Conservation (phyloP, 169 alveolate genomes). For the Babesia divergens region DNA sequence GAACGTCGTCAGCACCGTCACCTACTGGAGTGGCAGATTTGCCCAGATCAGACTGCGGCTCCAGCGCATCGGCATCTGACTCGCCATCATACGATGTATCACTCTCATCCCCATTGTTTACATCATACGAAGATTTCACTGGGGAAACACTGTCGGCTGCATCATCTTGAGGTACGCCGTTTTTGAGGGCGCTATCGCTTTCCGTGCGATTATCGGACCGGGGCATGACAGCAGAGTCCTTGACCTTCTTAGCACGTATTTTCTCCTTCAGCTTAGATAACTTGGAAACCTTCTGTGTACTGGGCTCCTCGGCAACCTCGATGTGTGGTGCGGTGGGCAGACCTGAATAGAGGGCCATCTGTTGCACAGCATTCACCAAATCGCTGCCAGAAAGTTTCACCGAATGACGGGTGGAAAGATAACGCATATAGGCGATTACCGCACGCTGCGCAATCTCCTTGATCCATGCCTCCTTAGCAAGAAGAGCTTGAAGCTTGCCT, state of each 20-base stretch:
- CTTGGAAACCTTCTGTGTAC: conserved; percentile 10
- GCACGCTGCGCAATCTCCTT: conserved; percentile 67
- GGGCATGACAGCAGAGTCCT: background rate
- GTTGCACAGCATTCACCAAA: conserved; percentile 31
- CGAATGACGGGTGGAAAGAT: conserved; percentile 34
- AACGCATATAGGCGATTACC: conserved; percentile 53
- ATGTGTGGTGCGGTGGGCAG: conserved; percentile 60
- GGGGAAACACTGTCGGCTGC: background rate
- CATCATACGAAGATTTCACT: background rate
- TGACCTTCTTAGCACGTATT: conserved; percentile 8
- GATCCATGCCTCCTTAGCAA: conserved; percentile 62
- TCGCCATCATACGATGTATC: background rate
- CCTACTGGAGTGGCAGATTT: background rate
- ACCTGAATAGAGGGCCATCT: conserved; percentile 54
- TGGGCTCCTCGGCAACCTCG: conserved; percentile 11
- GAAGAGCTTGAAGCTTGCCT: conserved; percentile 45
- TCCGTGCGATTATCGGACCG: background rate
- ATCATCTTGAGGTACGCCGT: background rate
- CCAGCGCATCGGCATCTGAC: background rate
- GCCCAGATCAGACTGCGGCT: background rate
- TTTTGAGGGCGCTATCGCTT: background rate
- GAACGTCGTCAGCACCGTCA: background rate
- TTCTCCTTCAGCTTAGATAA: conserved; percentile 58
- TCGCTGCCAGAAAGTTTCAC: conserved; percentile 20
- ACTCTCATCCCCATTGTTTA: background rate